Evolutionary conservation across 306 rosid genomes (phyloP), one percentile per base, ranked within the genome.

Genomic region (Pyrus bretschneideri): DNA sequence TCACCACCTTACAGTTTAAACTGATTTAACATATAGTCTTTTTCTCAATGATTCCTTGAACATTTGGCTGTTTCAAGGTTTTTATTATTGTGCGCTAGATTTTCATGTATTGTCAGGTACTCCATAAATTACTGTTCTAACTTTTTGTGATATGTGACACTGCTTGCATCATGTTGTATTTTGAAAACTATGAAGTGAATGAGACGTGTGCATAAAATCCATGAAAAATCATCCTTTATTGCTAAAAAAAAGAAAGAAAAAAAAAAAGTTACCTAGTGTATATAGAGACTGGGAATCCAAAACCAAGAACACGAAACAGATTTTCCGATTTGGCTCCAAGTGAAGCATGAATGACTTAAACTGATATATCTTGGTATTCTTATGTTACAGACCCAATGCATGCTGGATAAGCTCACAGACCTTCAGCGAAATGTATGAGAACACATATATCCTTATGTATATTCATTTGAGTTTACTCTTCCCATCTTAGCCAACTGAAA

Each of bases 341-440:
- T 55, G 23, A 58, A 60, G 17, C 35, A 14, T 54, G 10, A 54
- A 38, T 59, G 57, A 40, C 38, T 13, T 22, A 58, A 45, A 72
- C 23, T 38, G 52, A 73, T 23, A 35, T 44, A 21, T 22, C 57
- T 59, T 69, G 12, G 31, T 61, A 31, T 71, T 33, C 14, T 27
- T 67, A 17, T 11, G 1, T 62, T 80, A 55, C 89, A 93, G 98
- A 91, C 98, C 38, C 98, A 93, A 66, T 85, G 21, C 85, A 89
- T 93, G 98, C 82, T 93, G 81, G 98, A 93, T 83, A 92, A 93
- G 81, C 97, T 93, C 33, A 78, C 92, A 76, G 97, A 93, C 73
- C 97, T 91, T 83, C 98, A 91, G 86, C 93, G 85, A 14, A 78
- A 88, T 91, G 98, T 93, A 88, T 17, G 85, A 91, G 84, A 30